A percentile compares a stretch with the other conserved stretches of the same genome.
Evolutionary conservation across 805 yeast genomes (phyloP).

Genomic region (Yamadazyma paraphyllophila): DNA sequence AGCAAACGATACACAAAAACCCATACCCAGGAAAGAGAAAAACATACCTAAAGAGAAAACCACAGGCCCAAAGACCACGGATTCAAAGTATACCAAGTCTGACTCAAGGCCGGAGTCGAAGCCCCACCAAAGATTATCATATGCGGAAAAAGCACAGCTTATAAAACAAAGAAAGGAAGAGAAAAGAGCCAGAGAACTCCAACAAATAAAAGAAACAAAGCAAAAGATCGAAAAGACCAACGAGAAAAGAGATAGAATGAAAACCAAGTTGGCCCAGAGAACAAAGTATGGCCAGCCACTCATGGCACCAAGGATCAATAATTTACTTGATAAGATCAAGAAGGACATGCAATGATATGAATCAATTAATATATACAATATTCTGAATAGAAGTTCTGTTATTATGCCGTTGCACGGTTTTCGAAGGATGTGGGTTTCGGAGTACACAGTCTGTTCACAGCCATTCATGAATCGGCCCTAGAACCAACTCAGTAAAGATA

Average conservation of each 20-base stretch:
- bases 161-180: constrained; percentile 48
- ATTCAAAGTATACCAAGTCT: constrained; percentile 9
- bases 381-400: too few species aligned
- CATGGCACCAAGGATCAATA: constrained; percentile 85
- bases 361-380: too few species aligned
- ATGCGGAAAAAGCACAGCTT: constrained; percentile 44
- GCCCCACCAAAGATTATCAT: constrained; percentile 16
- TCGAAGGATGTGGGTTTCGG: too few species aligned
- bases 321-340: constrained; percentile 73
- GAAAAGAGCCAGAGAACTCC: constrained; percentile 38
- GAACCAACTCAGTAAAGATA: not conserved
- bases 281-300: constrained; percentile 83
- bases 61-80: not conserved
- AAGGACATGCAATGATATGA: constrained; percentile 2
- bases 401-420: too few species aligned
- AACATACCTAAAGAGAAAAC: too few species aligned
- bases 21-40: constrained; percentile 14
- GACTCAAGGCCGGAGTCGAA: constrained; percentile 13
- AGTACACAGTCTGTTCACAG: too few species aligned
- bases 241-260: constrained; percentile 42
- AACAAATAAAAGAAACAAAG: constrained; percentile 37
- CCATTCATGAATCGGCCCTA: too few species aligned
- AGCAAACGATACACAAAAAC: constrained; percentile 14
- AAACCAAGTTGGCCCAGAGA: constrained; percentile 41
- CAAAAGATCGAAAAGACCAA: constrained; percentile 34